phyloP scores from a whole-genome alignment of 768 basidiomycete species.

The Hemileccinum rubropunctum region DNA sequence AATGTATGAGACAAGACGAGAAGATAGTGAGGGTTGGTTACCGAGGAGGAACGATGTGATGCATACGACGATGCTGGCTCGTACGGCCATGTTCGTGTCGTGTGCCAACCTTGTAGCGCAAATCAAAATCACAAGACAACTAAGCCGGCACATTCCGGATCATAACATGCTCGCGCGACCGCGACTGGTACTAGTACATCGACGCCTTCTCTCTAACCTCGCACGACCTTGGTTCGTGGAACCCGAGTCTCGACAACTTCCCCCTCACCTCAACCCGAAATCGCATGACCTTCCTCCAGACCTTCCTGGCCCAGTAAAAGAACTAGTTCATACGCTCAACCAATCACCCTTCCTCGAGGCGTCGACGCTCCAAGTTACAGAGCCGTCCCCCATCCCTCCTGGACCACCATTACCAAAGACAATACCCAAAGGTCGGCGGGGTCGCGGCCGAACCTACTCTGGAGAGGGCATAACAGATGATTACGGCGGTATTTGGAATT shows the following conservation, averaged over 20 bases:
- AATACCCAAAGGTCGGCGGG: conserved; percentile 58
- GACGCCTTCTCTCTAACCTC: conserved; percentile 11
- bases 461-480: conserved; percentile 58
- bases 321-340: conserved; percentile 55
- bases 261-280: conserved; percentile 25
- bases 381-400: conserved; percentile 46
- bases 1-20: not conserved
- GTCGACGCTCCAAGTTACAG: conserved; percentile 50
- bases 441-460: conserved; percentile 62
- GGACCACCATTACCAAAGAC: conserved; percentile 61
- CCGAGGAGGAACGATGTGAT: conserved; percentile 80
- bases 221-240: conserved; percentile 70
- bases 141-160: conserved; percentile 16
- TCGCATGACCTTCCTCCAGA: conserved; percentile 43
- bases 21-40: conserved; percentile 26
- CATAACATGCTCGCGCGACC: no score
- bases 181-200: not conserved
- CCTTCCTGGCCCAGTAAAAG: conserved; percentile 49
- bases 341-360: conserved; percentile 70
- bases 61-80: conserved; percentile 72
- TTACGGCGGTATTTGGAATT: conserved; percentile 66
- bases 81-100: conserved; percentile 54
- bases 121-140: conserved; percentile 19
- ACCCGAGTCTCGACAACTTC: conserved; percentile 26
- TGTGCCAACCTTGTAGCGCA: conserved; percentile 5